Percentiles rank a stretch among this genome's conserved stretches.
Evolutionary conservation across 192 early-diverging fungal species (phyloP).

Genomic region (Diversispora eburnea): DNA sequence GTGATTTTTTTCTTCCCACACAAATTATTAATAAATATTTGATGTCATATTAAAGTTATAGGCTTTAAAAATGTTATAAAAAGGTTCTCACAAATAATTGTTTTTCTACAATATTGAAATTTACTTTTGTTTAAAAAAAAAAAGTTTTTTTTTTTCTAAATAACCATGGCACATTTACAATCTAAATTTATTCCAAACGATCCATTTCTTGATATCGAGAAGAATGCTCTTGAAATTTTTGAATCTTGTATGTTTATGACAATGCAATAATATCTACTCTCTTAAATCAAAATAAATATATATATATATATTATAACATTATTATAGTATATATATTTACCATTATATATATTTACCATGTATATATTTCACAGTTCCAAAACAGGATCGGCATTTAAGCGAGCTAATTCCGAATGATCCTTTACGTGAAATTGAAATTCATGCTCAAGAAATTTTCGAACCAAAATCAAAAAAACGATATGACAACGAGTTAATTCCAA

Average conservation of each 20-base stretch:
- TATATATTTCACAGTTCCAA: background rate
- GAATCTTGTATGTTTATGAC: background rate
- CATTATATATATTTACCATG: background rate
- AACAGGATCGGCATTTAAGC: background rate
- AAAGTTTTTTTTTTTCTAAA: too few relatives aligned
- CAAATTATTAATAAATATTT: too few relatives aligned
- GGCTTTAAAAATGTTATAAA: too few relatives aligned
- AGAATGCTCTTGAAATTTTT: conserved; percentile 8
- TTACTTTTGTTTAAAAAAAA: too few relatives aligned
- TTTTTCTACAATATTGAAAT: too few relatives aligned
- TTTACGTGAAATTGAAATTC: conserved; percentile 3
- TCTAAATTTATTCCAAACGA: conserved; percentile 3
- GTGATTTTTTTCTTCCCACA: too few relatives aligned
- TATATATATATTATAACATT: background rate
- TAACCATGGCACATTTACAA: background rate
- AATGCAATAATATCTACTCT: background rate
- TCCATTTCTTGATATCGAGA: conserved; percentile 2
- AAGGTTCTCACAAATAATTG: too few relatives aligned
- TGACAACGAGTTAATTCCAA: conserved; percentile 17
- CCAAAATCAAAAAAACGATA: background rate
- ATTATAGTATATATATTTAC: background rate
- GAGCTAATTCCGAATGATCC: conserved; percentile 19
- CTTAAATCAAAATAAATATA: too few relatives aligned
- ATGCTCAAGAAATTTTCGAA: conserved; percentile 10
- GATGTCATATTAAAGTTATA: too few relatives aligned